Percentiles rank a stretch among this genome's conserved stretches.
Evolutionary conservation across 306 rosid species (phyloP).

Genomic region (Calophaca sinica): DNA sequence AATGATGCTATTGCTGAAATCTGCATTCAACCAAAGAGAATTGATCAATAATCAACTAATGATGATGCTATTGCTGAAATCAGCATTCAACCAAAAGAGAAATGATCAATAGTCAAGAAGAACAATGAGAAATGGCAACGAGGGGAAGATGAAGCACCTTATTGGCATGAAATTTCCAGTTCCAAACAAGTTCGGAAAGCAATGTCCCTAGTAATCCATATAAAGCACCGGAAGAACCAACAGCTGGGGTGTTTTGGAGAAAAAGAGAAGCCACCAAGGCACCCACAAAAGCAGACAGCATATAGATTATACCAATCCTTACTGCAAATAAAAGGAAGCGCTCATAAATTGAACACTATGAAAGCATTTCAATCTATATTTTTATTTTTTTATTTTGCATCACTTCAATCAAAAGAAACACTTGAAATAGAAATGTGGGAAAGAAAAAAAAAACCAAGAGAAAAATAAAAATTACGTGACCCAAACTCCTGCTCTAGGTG

Average conservation of each 20-base stretch:
- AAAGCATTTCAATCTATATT: slow-evolving; percentile 31
- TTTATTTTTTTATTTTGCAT: background rate
- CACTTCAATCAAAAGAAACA: slow-evolving; percentile 25
- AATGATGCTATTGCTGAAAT: slow-evolving; percentile 66
- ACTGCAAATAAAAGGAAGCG: slow-evolving; percentile 58
- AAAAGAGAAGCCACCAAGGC: slow-evolving; percentile 87
- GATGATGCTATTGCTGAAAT: slow-evolving; percentile 63
- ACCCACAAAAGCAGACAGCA: slow-evolving; percentile 77
- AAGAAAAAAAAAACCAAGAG: background rate
- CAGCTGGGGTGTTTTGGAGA: slow-evolving; percentile 66
- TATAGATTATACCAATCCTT: slow-evolving; percentile 78
- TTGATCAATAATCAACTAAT: slow-evolving; percentile 36
- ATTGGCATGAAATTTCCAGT: slow-evolving; percentile 73
- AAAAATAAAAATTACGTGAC: slow-evolving; percentile 54
- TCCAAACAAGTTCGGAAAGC: slow-evolving; percentile 69
- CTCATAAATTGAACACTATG: slow-evolving; percentile 12
- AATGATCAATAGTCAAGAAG: slow-evolving; percentile 28
- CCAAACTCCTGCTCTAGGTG: slow-evolving; percentile 84
- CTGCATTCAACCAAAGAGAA: slow-evolving; percentile 56
- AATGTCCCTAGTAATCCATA: slow-evolving; percentile 86
- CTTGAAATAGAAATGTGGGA: slow-evolving; percentile 1
- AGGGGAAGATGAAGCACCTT: slow-evolving; percentile 56
- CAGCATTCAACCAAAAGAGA: slow-evolving; percentile 55
- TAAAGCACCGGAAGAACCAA: slow-evolving; percentile 85
- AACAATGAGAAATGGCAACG: slow-evolving; percentile 28